phyloP scores from a whole-genome alignment of 2,329 filamentous ascomycete genomes.

The Ascochyta viciae-villosae region DNA sequence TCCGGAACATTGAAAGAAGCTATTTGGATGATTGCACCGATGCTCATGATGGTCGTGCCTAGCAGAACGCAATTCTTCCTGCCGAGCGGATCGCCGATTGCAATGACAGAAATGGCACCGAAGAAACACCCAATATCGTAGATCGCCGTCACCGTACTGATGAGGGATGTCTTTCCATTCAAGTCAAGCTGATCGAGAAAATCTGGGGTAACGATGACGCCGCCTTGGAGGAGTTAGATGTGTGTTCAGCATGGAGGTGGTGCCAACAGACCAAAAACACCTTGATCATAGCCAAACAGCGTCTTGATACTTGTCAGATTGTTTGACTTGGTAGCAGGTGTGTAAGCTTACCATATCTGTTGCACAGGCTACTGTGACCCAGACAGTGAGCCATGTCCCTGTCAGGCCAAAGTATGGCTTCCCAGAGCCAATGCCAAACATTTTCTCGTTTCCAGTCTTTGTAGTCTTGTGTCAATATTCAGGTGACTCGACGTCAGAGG shows the following conservation, averaged over 20 bases:
- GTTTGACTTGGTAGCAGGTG: background rate
- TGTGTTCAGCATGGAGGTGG: background rate
- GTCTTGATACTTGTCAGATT: conserved; percentile 24
- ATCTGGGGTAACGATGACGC: conserved; percentile 62
- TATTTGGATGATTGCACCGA: conserved; percentile 58
- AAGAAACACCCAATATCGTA: conserved; percentile 68
- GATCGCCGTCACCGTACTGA: conserved; percentile 62
- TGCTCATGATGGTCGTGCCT: conserved; percentile 57
- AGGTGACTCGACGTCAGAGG: background rate
- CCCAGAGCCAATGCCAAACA: conserved; percentile 29
- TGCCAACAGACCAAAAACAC: conserved; percentile 55
- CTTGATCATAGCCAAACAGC: conserved; percentile 57
- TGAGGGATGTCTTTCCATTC: conserved; percentile 48
- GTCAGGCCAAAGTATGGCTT: conserved; percentile 61
- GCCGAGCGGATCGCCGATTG: conserved; percentile 57
- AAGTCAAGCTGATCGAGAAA: conserved; percentile 59
- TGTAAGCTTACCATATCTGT: conserved; percentile 26
- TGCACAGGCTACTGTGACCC: conserved; percentile 55
- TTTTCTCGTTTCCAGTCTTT: background rate
- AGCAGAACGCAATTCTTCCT: conserved; percentile 57
- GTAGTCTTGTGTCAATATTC: background rate
- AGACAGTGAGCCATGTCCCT: conserved; percentile 64
- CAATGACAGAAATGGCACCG: conserved; percentile 57
- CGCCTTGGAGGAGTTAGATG: conserved; percentile 43
- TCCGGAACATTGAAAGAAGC: conserved; percentile 54